Evolutionary conservation across 129 eudicot species (phyloP), one percentile per base, ranked within the genome.

Genomic region (Ambrosia artemisiifolia): DNA sequence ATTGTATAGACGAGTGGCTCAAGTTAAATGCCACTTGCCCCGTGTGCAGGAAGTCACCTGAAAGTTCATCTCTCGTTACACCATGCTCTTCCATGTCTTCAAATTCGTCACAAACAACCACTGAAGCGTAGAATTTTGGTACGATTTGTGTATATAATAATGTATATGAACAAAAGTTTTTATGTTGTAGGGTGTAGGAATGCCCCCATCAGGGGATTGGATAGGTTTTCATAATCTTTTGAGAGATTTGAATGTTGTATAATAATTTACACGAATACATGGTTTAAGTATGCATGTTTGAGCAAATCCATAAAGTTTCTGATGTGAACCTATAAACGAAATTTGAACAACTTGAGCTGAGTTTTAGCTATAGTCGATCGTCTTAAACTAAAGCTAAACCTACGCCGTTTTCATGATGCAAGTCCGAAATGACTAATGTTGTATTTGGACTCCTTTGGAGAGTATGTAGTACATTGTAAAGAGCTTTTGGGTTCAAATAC

Each of bases 1-100:
- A 65, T 5, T 85, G 89, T 69, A 67, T 85, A 24, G 83, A 78
- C n/a, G 85, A 74, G 42, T 85, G 89, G 89, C 83, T 85, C 33
- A 73, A 51, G 44, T 48, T 78, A 43, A 81, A 78, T 33, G 83
- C 76, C 4, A 81, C 85, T 3, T 85, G 89, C 62, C 86, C 89
- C 1, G 63, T 85, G 19, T 85, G 89, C 35, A 55, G 86, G 76
- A 78, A 75, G 36, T 78, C 83, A 14, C 86, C 88, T 3, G 64
- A 79, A 61, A 74, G 24, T 69, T 49, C 83, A 3, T 61, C 75
- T 18, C 36, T 48, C 24, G 79, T 73, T 24, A 79, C 83, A 2
- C 83, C 83, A 30, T 79, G 83, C 30, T 67, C 70, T 67, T 74
- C 83, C 6, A 13, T 38, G 18, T 73, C 79, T 11, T 65, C 75